Conservation (phyloP, 225 moss, liverwort and hornwort genomes). For the Anthoceros angustus region DNA sequence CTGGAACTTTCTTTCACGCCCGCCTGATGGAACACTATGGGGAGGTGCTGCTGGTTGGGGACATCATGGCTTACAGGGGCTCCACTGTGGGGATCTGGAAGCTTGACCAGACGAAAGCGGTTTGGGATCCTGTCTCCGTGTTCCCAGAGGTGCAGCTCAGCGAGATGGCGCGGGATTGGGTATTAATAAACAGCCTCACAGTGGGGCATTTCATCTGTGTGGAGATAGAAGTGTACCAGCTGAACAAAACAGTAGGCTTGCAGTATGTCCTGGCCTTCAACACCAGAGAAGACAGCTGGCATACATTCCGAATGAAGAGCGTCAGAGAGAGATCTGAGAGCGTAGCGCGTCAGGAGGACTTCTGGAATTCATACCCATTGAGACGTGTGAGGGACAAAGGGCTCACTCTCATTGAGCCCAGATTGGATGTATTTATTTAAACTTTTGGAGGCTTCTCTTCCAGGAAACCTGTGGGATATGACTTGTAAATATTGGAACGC, state of each 20-base stretch:
- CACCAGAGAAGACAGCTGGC: not conserved
- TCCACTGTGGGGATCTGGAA: not conserved
- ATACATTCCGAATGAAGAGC: not conserved
- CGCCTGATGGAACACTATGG: not conserved
- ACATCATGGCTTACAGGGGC: not conserved
- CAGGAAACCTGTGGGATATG: not conserved
- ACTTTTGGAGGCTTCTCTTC: not conserved
- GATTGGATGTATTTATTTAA: not conserved
- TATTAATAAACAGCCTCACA: not conserved
- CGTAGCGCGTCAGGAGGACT: not conserved
- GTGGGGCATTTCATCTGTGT: not conserved
- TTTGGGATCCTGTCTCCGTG: not conserved
- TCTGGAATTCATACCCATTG: not conserved
- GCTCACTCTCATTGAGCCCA: not conserved
- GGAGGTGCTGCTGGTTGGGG: not conserved
- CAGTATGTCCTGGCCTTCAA: not conserved
- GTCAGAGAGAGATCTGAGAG: not conserved
- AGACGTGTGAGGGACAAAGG: not conserved
- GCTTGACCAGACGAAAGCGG: not conserved
- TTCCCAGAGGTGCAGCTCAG: not conserved
- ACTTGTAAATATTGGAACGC: not conserved
- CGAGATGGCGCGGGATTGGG: not conserved
- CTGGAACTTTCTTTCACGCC: not conserved
- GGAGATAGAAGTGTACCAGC: not conserved
- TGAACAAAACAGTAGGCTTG: not conserved